phyloP scores from a whole-genome alignment of 345 rosid genomes.

The Salix caprea region DNA sequence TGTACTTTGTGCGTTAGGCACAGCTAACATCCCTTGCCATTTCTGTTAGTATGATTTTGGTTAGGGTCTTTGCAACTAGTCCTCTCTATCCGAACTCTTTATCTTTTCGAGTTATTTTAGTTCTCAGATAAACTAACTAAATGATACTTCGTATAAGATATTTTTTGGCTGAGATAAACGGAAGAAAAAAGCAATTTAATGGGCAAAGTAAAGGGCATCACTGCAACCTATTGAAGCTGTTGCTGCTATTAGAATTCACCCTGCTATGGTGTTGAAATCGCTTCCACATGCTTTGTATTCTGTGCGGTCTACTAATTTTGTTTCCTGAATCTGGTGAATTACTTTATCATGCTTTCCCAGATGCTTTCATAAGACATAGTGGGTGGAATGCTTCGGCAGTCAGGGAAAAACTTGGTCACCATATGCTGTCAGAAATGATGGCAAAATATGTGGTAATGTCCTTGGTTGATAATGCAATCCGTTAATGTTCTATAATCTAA shows the following conservation, averaged over 20 bases:
- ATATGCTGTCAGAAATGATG: slow-evolving; percentile 52
- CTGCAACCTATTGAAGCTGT: no score
- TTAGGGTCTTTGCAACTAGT: no score
- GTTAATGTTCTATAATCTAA: background rate
- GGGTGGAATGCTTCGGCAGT: slow-evolving; percentile 62
- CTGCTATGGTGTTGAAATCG: no score
- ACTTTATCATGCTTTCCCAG: slow-evolving; percentile 29
- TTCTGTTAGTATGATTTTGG: no score
- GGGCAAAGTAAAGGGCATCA: background rate
- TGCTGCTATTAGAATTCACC: background rate
- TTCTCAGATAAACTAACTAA: no score
- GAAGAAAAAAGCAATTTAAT: background rate
- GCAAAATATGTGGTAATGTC: slow-evolving; percentile 47
- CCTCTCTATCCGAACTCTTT: no score
- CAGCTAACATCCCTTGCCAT: no score
- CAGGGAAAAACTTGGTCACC: slow-evolving; percentile 52
- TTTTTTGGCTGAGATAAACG: background rate
- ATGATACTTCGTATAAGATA: background rate
- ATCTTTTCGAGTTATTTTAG: background rate
- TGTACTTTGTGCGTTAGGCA: no score
- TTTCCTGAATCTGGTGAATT: background rate
- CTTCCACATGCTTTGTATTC: no score
- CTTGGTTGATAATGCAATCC: background rate
- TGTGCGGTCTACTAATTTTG: background rate
- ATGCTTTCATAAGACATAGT: slow-evolving; percentile 53